Evolutionary conservation across 2,329 filamentous ascomycete genomes (phyloP).

Genomic region (Aspergillus aculeatinus): DNA sequence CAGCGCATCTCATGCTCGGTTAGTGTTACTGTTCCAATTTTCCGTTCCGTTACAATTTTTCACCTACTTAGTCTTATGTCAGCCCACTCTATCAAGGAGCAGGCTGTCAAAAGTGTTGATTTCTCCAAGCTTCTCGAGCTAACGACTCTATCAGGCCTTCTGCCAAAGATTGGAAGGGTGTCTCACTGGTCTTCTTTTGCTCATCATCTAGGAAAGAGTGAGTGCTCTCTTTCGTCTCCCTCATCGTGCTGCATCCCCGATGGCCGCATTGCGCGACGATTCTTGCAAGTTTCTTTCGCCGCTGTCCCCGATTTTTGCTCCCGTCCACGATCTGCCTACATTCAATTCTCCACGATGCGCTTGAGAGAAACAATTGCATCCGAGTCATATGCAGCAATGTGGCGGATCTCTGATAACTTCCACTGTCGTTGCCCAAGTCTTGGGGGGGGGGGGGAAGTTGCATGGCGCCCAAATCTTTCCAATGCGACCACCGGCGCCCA

Average conservation of each 20-base stretch:
- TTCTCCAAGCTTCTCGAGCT: slow-evolving; percentile 34
- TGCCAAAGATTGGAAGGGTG: slow-evolving; percentile 23
- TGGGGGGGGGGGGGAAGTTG: neutral
- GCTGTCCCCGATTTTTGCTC: neutral
- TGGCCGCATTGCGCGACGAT: slow-evolving; percentile 7
- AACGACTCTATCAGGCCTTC: slow-evolving; percentile 22
- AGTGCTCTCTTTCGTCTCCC: slow-evolving; percentile 22
- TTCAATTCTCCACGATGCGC: neutral
- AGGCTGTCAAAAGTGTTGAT: slow-evolving; percentile 29
- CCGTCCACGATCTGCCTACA: neutral
- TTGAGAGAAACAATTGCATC: neutral
- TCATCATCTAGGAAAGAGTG: slow-evolving; percentile 24
- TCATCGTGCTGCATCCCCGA: slow-evolving; percentile 8
- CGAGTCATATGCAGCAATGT: neutral
- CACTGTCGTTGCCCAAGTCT: neutral
- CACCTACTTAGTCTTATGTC: slow-evolving; percentile 21
- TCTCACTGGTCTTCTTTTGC: slow-evolving; percentile 17
- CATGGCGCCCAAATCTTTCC: neutral
- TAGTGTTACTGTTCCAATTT: slow-evolving; percentile 15
- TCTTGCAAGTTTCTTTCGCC: neutral
- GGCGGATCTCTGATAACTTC: neutral
- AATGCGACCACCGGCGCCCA: neutral
- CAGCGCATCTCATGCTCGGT: slow-evolving; percentile 7
- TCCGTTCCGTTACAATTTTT: slow-evolving; percentile 11
- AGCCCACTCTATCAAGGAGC: slow-evolving; percentile 29